phyloP scores from a whole-genome alignment of 768 basidiomycete species.

The Termitomyces sp. region DNA sequence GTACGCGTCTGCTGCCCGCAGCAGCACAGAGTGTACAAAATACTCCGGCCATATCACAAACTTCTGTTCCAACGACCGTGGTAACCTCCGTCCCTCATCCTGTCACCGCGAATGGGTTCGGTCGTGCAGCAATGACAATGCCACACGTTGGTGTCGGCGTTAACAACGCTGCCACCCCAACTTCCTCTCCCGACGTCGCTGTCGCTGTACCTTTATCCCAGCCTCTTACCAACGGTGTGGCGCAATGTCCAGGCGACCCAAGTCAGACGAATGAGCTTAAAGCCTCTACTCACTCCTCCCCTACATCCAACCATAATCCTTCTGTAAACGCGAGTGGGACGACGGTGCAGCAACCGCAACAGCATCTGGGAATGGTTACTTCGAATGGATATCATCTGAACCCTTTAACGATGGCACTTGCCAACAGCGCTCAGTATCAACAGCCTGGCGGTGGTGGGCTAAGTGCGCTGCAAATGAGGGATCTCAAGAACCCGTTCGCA shows the following conservation, averaged over 20 bases:
- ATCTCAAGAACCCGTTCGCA: slow-evolving; percentile 54
- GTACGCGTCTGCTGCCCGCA: slow-evolving; percentile 45
- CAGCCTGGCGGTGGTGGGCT: slow-evolving; percentile 36
- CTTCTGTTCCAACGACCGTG: slow-evolving; percentile 24
- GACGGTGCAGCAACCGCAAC: slow-evolving; percentile 31
- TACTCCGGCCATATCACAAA: slow-evolving; percentile 17
- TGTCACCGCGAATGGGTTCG: slow-evolving; percentile 35
- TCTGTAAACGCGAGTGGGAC: slow-evolving; percentile 16
- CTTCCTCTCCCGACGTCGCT: slow-evolving; percentile 26
- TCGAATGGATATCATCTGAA: slow-evolving; percentile 49
- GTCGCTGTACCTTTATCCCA: slow-evolving; percentile 27
- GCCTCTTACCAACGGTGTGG: slow-evolving; percentile 29
- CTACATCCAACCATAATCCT: background rate
- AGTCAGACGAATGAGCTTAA: slow-evolving; percentile 22
- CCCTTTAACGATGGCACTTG: slow-evolving; percentile 32
- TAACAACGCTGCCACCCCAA: background rate
- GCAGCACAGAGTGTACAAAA: slow-evolving; percentile 24
- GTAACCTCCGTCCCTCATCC: slow-evolving; percentile 32
- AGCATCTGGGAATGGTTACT: slow-evolving; percentile 20
- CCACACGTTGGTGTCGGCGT: slow-evolving; percentile 30
- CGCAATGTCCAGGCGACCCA: slow-evolving; percentile 21
- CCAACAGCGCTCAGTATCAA: slow-evolving; percentile 33
- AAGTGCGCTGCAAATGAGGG: slow-evolving; percentile 58
- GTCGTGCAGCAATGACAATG: slow-evolving; percentile 42
- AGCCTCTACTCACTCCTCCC: slow-evolving; percentile 15